Base-by-base conservation (phyloP, 2,329 filamentous ascomycete genomes). In the Trichophyton simii region DNA sequence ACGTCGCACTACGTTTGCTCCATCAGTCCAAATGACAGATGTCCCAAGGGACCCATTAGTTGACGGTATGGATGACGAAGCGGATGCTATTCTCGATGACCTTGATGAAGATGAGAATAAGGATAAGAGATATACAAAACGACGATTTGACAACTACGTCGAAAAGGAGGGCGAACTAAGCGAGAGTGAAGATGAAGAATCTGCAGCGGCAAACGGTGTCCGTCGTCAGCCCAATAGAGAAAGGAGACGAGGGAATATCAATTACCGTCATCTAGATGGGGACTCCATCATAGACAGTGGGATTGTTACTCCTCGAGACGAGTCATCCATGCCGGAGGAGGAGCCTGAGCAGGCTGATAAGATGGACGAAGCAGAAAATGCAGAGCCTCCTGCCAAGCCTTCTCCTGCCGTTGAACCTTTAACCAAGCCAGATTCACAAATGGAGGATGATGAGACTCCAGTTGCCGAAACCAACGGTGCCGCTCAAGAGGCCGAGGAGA, bases 181-280 rank as follows among this genome's bases (percentile, higher is more conserved):
- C 63, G 88, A 94, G 50, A 95, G 89, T 65, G 91, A 95, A 63
- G 90, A 96, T 63, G 92, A 97, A 68, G 90, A 95, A 9, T 83
- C 90, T 73, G 72, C 72, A 58, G 73, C 73, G 15, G 81, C 82
- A 42, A 89, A 94, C 66, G 92, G 91, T 15, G 81, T 91, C 46
- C 85, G 82, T 59, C 73, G 74, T 55, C 82, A 84, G 66, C 77
- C 78, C 0, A 76, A 76, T 42, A 69, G 68, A 18, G 70, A 74
- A 58, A 78, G 78, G 65, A 73, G 80, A 64, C 76, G 82, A 57
- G 83, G 86, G 63, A 84, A 86, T 61, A 82, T 81, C 72, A 84
- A 85, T 66, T 82, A 81, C 68, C 77, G 79, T 59, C 85, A 86
- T 64, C 75, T 82, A 1, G 76, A 84, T 65, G 75, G 77, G n/a